Evolutionary conservation across 768 basidiomycete species (phyloP).

Genomic region (Collybia sordida): DNA sequence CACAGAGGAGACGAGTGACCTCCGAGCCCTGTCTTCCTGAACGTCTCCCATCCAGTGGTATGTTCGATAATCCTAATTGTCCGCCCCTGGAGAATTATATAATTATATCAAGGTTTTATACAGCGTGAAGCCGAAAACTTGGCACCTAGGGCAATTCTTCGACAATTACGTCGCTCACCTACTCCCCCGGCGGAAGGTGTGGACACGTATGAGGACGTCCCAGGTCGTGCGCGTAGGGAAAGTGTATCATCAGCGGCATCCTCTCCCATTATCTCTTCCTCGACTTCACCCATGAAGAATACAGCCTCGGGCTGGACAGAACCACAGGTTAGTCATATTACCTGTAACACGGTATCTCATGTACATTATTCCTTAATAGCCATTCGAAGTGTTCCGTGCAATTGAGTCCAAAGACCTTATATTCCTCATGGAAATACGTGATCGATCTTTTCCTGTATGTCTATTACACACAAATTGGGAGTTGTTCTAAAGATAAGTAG

Average conservation of each 20-base stretch:
- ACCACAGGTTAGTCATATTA: constrained; percentile 42
- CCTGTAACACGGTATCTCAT: background rate
- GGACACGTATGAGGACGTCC: constrained; percentile 11
- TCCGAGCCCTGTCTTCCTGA: constrained; percentile 63
- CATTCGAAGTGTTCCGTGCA: constrained; percentile 73
- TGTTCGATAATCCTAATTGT: constrained; percentile 14
- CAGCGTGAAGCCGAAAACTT: constrained; percentile 65
- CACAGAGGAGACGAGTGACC: constrained; percentile 37
- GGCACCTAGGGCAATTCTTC: constrained; percentile 57
- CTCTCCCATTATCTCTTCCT: constrained; percentile 13
- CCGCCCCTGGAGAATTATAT: constrained; percentile 16
- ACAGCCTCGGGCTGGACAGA: constrained; percentile 41
- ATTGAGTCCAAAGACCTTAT: constrained; percentile 83
- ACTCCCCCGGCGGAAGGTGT: constrained; percentile 30
- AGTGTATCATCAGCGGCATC: constrained; percentile 21
- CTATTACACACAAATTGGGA: background rate
- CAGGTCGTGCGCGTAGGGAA: constrained; percentile 14
- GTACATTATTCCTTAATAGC: constrained; percentile 22
- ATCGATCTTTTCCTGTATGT: constrained; percentile 76
- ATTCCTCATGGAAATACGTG: constrained; percentile 81
- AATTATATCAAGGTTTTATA: constrained; percentile 53
- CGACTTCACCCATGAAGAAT: constrained; percentile 12
- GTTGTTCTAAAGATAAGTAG: constrained; percentile 27
- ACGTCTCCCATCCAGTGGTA: constrained; percentile 68
- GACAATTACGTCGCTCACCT: constrained; percentile 49